Evolutionary conservation across 2,329 filamentous ascomycete genomes (phyloP), one percentile per base, ranked within the genome.

Genomic region (Fusarium keratoplasticum): DNA sequence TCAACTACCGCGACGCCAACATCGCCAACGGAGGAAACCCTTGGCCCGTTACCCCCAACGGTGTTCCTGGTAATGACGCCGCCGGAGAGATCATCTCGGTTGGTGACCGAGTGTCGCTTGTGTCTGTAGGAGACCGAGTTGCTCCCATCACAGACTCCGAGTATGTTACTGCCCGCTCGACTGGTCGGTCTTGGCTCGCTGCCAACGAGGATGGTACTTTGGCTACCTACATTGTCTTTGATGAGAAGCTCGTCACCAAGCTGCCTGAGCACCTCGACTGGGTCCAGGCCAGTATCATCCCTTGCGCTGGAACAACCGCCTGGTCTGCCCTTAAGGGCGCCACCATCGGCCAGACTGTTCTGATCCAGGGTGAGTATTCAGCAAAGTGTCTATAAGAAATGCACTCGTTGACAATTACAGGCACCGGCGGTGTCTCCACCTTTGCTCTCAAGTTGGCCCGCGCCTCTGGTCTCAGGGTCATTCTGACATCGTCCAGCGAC

Each of bases 401-500:
- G 2, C 2, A 18, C 31, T 25, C 11, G 1, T 11, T 69, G 4
- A 75, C 58, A 16, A 58, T 2, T n/a, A 2, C 10, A 20, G 83
- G 84, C n/a, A 86, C 81, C 2, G 84, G 83, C 2, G 84, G 84
- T 9, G 83, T 85, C 25, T 81, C 80, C 27, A 78, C 81, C 14
- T 80, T 82, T 60, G 82, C 81, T 18, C 76, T 85, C n/a, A 82
- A 83, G 61, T 78, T 86, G 38, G 88, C 88, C 16, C 84, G 85
- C 67, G 86, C 87, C 1, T 86, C 84, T 3, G 88, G 88, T 10
- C 87, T 87, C 11, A 86, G 74, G 3, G 86, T 85, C 1, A 86
- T 89, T 67, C 81, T 87, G 27, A 89, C 86, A 0, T 89, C 87
- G 0, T 88, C 86, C 1, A 87, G 85, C 7, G 85, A 89, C 66